Conservation (phyloP, 2,329 filamentous ascomycete species). For the Bipolaris gigantea region DNA sequence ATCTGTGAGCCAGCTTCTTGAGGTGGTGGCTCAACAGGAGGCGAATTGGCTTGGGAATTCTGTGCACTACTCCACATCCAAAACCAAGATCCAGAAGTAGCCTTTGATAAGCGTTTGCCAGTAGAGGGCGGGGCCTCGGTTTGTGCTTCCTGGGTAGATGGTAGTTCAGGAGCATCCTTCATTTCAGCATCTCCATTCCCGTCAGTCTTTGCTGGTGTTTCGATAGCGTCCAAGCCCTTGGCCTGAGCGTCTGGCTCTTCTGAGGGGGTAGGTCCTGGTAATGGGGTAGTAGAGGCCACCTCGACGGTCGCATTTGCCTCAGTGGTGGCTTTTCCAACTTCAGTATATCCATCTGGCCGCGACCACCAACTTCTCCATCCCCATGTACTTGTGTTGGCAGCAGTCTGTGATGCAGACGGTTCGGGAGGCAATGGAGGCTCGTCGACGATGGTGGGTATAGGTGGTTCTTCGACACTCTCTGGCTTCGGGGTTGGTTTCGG, state of each 20-base stretch:
- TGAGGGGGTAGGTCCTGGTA: conserved; percentile 44
- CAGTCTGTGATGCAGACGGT: conserved; percentile 28
- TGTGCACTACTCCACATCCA: conserved; percentile 54
- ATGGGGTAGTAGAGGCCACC: conserved; percentile 47
- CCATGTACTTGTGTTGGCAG: conserved; percentile 25
- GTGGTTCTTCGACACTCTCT: conserved; percentile 15
- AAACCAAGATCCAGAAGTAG: conserved; percentile 50
- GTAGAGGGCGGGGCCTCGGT: conserved; percentile 15
- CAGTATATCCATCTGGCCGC: conserved; percentile 51
- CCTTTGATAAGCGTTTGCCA: conserved; percentile 18
- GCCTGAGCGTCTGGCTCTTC: conserved; percentile 35
- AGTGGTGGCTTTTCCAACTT: conserved; percentile 40
- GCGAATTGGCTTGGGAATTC: conserved; percentile 42
- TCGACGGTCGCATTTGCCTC: conserved; percentile 31
- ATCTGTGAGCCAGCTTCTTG: conserved; percentile 9
- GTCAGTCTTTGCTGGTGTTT: not conserved
- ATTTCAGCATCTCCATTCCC: conserved; percentile 21
- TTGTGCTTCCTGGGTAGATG: conserved; percentile 13
- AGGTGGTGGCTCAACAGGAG: conserved; percentile 19
- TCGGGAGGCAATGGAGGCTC: conserved; percentile 51
- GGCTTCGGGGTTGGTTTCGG: conserved; percentile 20
- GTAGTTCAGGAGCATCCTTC: conserved; percentile 22
- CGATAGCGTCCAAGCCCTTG: conserved; percentile 29
- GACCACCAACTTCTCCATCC: conserved; percentile 57
- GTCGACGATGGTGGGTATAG: conserved; percentile 12